Percentiles rank a stretch among this genome's conserved stretches.
Evolutionary conservation across 441 rosid species (phyloP).

Genomic region (Eugenia klotzschiana): DNA sequence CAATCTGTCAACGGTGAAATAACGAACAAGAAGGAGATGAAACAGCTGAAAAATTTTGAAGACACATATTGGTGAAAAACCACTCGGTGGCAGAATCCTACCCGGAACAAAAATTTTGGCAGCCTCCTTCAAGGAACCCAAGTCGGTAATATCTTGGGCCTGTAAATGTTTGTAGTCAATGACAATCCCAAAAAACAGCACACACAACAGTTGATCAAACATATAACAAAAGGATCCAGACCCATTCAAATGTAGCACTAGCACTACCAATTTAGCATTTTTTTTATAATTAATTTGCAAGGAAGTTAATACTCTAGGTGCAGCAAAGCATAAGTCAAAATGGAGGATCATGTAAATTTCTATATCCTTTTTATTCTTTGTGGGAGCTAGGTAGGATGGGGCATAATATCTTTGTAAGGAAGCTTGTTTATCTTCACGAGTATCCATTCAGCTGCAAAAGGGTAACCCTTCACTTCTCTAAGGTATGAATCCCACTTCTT

Average conservation of each 20-base stretch:
- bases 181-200: not conserved
- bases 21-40: not conserved
- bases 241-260: not conserved
- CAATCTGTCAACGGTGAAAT: not conserved
- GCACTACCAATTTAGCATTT: not conserved
- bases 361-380: not conserved
- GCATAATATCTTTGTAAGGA: not conserved
- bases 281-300: not conserved
- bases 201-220: not conserved
- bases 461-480: not conserved
- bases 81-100: slow-evolving; percentile 1
- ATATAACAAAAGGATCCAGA: not conserved
- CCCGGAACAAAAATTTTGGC: slow-evolving; percentile 81
- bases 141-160: slow-evolving; percentile 72
- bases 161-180: slow-evolving; percentile 14
- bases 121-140: slow-evolving; percentile 79
- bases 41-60: not conserved
- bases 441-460: not conserved
- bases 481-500: not conserved
- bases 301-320: not conserved
- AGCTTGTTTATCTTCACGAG: not conserved
- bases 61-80: not conserved
- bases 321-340: not conserved
- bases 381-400: not conserved
- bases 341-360: not conserved